phyloP scores from a whole-genome alignment of 148 eudicot genomes.

The Euryodendron excelsum region DNA sequence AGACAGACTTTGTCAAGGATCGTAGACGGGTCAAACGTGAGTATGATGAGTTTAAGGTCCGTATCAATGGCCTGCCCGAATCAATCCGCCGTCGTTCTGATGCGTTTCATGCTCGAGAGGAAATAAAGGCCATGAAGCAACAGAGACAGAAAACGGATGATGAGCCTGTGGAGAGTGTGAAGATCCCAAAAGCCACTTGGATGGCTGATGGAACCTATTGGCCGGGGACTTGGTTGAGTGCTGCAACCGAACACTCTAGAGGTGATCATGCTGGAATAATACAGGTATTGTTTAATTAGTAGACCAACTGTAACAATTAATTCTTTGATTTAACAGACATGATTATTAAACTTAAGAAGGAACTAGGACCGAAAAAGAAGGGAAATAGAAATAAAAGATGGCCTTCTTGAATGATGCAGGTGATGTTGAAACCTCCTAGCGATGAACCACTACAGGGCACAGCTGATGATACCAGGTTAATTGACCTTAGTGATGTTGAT shows the following conservation, averaged over 20 bases:
- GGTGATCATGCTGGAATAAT: slow-evolving; percentile 96
- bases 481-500: slow-evolving; percentile 70
- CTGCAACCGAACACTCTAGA: slow-evolving; percentile 66
- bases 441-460: slow-evolving; percentile 63
- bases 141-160: slow-evolving; percentile 59
- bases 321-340: background rate
- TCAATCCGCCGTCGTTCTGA: slow-evolving; percentile 85
- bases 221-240: slow-evolving; percentile 87
- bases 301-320: background rate
- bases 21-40: slow-evolving; percentile 89
- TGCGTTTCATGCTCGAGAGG: slow-evolving; percentile 89
- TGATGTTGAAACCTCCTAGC: slow-evolving; percentile 89
- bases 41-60: slow-evolving; percentile 91
- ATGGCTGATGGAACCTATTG: slow-evolving; percentile 96
- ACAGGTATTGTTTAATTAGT: slow-evolving; percentile 49
- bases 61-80: slow-evolving; percentile 84
- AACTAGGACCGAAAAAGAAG: background rate
- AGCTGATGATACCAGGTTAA: slow-evolving; percentile 41
- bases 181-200: slow-evolving; percentile 89
- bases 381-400: background rate
- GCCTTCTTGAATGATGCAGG: slow-evolving; percentile 42
- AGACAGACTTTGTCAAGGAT: slow-evolving; percentile 79
- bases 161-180: slow-evolving; percentile 61
- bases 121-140: slow-evolving; percentile 66
- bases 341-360: background rate